A percentile compares a stretch with the other conserved stretches of the same genome.
phyloP scores from a whole-genome alignment of 345 rosid species.

The Dovyalis caffra region DNA sequence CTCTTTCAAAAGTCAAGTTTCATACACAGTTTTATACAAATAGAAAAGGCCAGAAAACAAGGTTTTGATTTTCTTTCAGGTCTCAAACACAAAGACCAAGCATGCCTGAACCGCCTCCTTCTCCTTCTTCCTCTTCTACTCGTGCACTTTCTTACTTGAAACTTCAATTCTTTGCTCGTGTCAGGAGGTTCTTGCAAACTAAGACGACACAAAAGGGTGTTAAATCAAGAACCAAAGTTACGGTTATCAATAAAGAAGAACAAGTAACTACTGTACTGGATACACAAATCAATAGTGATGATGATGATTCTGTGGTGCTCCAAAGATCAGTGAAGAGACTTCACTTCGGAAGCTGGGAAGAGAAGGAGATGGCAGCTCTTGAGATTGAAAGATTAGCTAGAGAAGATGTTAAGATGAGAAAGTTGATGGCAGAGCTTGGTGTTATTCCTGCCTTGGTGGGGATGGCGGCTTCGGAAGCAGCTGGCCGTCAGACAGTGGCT shows the following conservation, averaged over 20 bases:
- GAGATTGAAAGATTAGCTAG: constrained; percentile 64
- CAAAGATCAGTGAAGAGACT: constrained; percentile 82
- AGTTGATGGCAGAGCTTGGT: constrained; percentile 83
- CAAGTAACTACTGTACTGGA: not conserved
- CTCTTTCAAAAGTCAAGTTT: constrained; percentile 8
- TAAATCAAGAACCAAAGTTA: constrained; percentile 3
- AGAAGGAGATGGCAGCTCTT: constrained; percentile 62
- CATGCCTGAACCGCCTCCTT: constrained; percentile 35
- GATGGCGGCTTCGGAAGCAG: constrained; percentile 48
- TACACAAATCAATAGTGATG: not conserved
- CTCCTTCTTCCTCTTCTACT: constrained; percentile 36
- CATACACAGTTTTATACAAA: constrained; percentile 4
- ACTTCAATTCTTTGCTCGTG: constrained; percentile 52
- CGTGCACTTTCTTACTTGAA: constrained; percentile 45
- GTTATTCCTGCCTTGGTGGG: constrained; percentile 76
- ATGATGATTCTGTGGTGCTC: constrained; percentile 41
- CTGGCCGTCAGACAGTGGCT: constrained; percentile 49
- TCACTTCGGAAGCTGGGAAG: constrained; percentile 78
- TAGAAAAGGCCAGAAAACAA: constrained; percentile 2
- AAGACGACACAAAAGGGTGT: constrained; percentile 43
- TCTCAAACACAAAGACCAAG: constrained; percentile 34
- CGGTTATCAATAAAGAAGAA: not conserved
- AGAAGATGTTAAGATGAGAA: constrained; percentile 53
- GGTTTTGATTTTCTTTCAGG: constrained; percentile 20
- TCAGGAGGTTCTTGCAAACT: constrained; percentile 58